Evolutionary conservation across 73 alveolate species (phyloP), one percentile per base, ranked within the genome.

Genomic region (Breviolum minutum): DNA sequence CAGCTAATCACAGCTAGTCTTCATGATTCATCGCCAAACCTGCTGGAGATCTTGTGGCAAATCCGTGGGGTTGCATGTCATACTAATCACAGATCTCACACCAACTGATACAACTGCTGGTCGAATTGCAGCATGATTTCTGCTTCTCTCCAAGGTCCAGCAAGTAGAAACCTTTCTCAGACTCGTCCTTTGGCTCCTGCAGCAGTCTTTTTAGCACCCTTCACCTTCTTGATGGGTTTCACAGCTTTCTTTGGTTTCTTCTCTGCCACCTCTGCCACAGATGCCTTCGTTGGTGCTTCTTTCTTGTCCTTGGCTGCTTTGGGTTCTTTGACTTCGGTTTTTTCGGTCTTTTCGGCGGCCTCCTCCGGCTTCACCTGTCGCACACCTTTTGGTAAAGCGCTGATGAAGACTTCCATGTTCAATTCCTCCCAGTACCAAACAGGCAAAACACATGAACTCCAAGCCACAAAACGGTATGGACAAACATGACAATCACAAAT

Each of bases 401-500:
- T 83, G 92, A 83, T 83, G 26, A 83, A 83, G 92, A 83, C 92
- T 83, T 83, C 92, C 92, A 83, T 22, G 92, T 83, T 83, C 92
- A 54, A 9, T 11, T 83, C 92, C 92, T 83, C 62, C 70, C 16
- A 77, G 63, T 20, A 63, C 60, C 83, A 73, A 9, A 26, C 19
- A 26, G 22, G 30, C 54, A 40, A 40, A 40, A 40, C 0, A 3
- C 54, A 40, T 2, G 5, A 40, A 40, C 54, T 40, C 54, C 54
- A 40, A 40, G 54, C 54, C 54, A 40, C 54, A 40, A 40, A 40
- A 40, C 54, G 54, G 54, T 40, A 40, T 40, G 54, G 5, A 40
- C 54, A 40, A 40, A 40, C 54, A 40, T 40, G 54, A 40, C 54
- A 40, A 40, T 40, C 54, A 40, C 54, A 40, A 40, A 40, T 40